Evolutionary conservation across 768 basidiomycete genomes (phyloP).

Genomic region (Kondoa subrosea): DNA sequence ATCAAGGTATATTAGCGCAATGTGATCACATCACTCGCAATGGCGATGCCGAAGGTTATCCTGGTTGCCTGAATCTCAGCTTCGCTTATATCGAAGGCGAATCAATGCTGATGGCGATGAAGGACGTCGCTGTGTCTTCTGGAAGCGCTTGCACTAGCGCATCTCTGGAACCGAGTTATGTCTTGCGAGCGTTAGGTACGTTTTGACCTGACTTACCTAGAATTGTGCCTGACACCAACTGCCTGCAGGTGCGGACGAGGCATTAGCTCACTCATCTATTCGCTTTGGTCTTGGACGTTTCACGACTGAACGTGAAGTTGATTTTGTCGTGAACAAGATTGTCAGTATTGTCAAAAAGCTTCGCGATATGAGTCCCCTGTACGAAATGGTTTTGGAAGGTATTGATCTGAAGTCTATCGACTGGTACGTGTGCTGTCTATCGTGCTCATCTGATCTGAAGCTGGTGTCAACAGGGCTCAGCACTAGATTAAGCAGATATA

Average conservation of each 20-base stretch:
- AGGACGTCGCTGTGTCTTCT: conserved; percentile 95
- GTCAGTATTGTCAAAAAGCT: conserved; percentile 68
- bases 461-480: neutral
- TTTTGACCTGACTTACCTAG: neutral
- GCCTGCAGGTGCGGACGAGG: conserved; percentile 63
- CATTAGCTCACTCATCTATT: conserved; percentile 95
- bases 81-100: conserved; percentile 97
- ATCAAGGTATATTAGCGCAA: conserved; percentile 59
- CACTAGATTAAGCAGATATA: neutral
- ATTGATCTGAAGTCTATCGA: conserved; percentile 89
- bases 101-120: conserved; percentile 90
- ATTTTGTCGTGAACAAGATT: conserved; percentile 78
- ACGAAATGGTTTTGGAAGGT: conserved; percentile 99
- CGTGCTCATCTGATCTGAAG: neutral
- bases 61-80: conserved; percentile 86
- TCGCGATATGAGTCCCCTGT: conserved; percentile 92
- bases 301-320: conserved; percentile 91
- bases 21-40: conserved; percentile 87
- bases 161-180: conserved; percentile 94
- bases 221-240: no score
- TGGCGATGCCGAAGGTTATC: conserved; percentile 77
- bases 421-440: conserved; percentile 12
- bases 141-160: conserved; percentile 98
- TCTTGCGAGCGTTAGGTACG: conserved; percentile 77
- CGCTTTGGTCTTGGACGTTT: conserved; percentile 96